Evolutionary conservation across 2,329 filamentous ascomycete species (phyloP).

Genomic region (Alternaria postmessia): DNA sequence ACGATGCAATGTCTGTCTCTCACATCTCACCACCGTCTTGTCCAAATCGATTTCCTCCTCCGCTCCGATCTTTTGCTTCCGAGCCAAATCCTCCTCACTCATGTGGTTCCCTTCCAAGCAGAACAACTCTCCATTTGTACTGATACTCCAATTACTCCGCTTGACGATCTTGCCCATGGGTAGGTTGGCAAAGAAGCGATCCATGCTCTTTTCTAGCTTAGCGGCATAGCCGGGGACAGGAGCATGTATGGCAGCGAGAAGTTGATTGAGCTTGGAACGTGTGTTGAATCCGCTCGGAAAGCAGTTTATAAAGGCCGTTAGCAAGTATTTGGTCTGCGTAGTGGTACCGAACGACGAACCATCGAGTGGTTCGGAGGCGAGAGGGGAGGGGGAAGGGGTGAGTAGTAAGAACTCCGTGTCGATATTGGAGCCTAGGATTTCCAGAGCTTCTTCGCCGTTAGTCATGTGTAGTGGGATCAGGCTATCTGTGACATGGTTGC

Average conservation of each 20-base stretch:
- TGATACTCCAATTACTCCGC: constrained; percentile 63
- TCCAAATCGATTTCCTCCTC: constrained; percentile 52
- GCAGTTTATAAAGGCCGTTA: constrained; percentile 64
- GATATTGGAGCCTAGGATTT: constrained; percentile 60
- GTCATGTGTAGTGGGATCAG: constrained; percentile 52
- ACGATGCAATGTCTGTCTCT: constrained; percentile 69
- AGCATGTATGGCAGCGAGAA: constrained; percentile 63
- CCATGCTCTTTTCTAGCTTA: constrained; percentile 68
- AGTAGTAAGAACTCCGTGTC: constrained; percentile 70
- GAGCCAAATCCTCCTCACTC: constrained; percentile 42
- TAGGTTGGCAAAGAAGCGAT: constrained; percentile 65
- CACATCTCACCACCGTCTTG: constrained; percentile 60
- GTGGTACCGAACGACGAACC: background rate
- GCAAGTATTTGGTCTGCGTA: constrained; percentile 59
- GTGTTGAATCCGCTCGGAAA: constrained; percentile 68
- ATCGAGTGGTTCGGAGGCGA: background rate
- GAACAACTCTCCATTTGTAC: constrained; percentile 53
- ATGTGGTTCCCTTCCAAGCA: constrained; percentile 55
- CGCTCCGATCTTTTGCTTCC: constrained; percentile 32
- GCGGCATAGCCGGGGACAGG: constrained; percentile 66
- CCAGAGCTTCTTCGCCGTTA: constrained; percentile 53
- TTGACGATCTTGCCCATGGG: constrained; percentile 64
- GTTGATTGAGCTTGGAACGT: constrained; percentile 61
- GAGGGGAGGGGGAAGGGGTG: constrained; percentile 4
- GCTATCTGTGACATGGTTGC: constrained; percentile 58